Evolutionary conservation across 2,329 filamentous ascomycete genomes (phyloP).

Genomic region (Cordyceps fumosorosea): DNA sequence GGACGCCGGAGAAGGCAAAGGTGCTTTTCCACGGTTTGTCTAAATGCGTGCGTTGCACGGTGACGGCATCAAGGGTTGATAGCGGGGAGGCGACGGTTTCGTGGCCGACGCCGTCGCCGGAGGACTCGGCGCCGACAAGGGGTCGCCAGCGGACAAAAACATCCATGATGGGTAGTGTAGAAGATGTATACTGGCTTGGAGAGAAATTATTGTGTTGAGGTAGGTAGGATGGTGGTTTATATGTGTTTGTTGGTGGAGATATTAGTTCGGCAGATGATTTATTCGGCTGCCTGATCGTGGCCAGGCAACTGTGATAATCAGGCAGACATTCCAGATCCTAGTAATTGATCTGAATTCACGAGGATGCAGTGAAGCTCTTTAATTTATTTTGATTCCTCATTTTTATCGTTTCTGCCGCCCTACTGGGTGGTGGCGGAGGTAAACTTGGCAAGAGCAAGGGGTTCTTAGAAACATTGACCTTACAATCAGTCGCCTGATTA

Average conservation of each 20-base stretch:
- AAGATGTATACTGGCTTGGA: background rate
- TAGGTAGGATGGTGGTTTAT: background rate
- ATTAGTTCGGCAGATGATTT: background rate
- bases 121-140: constrained; percentile 1
- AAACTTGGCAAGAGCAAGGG: too few species aligned
- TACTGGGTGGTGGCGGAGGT: too few species aligned
- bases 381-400: too few species aligned
- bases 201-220: background rate
- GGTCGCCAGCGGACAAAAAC: constrained; percentile 13
- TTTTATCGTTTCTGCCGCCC: too few species aligned
- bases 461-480: too few species aligned
- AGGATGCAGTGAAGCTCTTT: too few species aligned
- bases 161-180: background rate
- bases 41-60: background rate
- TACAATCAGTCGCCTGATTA: too few species aligned
- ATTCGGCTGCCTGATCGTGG: constrained; percentile 2
- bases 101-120: too few species aligned
- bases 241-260: too few species aligned
- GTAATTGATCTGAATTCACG: too few species aligned
- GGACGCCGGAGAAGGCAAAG: constrained; percentile 22
- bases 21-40: constrained; percentile 18
- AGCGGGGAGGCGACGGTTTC: background rate
- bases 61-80: background rate
- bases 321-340: background rate
- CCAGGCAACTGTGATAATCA: background rate